Percentiles rank a stretch among this genome's conserved stretches.
Evolutionary conservation across 805 yeast species (phyloP).

Genomic region (Brettanomyces custersianus): DNA sequence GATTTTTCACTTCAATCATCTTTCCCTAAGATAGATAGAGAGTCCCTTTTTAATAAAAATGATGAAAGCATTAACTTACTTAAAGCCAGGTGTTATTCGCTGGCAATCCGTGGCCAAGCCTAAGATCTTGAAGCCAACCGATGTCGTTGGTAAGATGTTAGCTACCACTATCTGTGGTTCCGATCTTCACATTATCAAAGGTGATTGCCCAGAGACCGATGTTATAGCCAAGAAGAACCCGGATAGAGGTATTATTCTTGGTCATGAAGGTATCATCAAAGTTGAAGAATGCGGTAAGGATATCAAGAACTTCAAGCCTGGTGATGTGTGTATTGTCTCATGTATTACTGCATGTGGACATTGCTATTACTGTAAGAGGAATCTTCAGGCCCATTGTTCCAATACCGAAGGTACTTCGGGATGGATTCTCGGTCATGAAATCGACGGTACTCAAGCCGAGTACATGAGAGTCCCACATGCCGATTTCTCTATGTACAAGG

Average conservation of each 20-base stretch:
- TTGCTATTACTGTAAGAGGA: conserved; percentile 46
- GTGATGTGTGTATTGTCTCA: conserved; percentile 55
- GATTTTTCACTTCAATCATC: too few relatives aligned
- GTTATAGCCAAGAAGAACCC: conserved; percentile 21
- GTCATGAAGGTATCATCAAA: conserved; percentile 56
- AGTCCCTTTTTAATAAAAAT: conserved; percentile 13
- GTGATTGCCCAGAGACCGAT: conserved; percentile 46
- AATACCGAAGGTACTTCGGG: conserved; percentile 34
- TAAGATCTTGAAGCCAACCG: conserved; percentile 34
- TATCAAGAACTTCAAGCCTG: conserved; percentile 41
- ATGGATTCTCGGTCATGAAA: conserved; percentile 45
- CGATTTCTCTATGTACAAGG: conserved; percentile 29
- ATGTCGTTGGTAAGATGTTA: conserved; percentile 46
- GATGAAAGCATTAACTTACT: conserved; percentile 41
- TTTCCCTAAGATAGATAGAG: too few relatives aligned
- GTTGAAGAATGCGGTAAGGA: conserved; percentile 40
- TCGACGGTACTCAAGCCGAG: conserved; percentile 64
- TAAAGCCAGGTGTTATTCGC: conserved; percentile 33
- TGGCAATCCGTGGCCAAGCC: conserved; percentile 36
- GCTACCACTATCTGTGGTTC: conserved; percentile 60
- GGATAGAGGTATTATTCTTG: conserved; percentile 30
- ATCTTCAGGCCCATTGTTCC: conserved; percentile 53
- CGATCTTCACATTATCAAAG: conserved; percentile 54
- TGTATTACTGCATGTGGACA: conserved; percentile 57
- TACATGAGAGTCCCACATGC: conserved; percentile 47